Evolutionary conservation across 1,139 yeast species (phyloP), one percentile per base, ranked within the genome.

Genomic region (Lodderomyces beijingensis): DNA sequence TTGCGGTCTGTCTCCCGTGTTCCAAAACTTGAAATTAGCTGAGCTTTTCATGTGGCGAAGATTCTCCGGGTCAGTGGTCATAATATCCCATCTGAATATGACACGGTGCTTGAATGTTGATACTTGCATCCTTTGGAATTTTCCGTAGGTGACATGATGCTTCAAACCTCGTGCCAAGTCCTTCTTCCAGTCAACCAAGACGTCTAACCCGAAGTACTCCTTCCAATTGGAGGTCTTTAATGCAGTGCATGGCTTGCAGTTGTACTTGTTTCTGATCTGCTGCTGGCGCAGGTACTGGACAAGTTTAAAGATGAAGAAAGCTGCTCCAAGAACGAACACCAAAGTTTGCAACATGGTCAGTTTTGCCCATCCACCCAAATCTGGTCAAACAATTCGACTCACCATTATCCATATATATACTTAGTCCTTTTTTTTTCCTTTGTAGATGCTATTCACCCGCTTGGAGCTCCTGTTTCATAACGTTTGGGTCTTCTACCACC

Each of bases 1-100:
- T 5, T 43, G 39, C 41, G 65, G 59, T 36, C 79, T 61, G 17
- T 39, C 36, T 1, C 77, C 78, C 36, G 72, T 58, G 13, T 58
- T 59, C 48, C 65, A 72, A 33, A 70, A 74, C 40, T 59, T 57
- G 49, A 71, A 70, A 34, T 64, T 58, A 4, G 39, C 31, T 28
- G 61, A 54, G 16, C 62, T 55, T 37, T 53, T 47, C 13, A 59
- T 37, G 2, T 62, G 62, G 40, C 58, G 47, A 38, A 59, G 47
- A 44, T 58, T 54, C 27, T 53, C 59, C 5, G 56, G 55, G 5
- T 51, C 53, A 27, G 41, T 42, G 8, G 50, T 40, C 17, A 50
- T 27, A n/a, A 52, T 23, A 4, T 4, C 11, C n/a, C 27, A 7
- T 3, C 4, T 12, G 13, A 26, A 31, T 1, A 36, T 8, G 5